Evolutionary conservation across 768 basidiomycete species (phyloP).

Genomic region (Tremella mesenterica): DNA sequence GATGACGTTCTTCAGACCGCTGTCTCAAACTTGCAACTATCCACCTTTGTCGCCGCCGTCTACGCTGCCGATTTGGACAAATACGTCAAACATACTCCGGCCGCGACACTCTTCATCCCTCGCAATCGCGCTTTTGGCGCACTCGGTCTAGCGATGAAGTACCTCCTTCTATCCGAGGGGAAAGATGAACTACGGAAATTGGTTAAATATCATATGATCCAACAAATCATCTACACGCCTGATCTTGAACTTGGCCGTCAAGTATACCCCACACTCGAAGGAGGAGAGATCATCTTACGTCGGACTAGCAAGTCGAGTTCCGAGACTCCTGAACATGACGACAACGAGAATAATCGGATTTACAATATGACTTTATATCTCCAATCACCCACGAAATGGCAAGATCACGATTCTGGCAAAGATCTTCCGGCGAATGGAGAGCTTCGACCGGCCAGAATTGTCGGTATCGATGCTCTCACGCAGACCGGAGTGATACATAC

Average conservation of each 20-base stretch:
- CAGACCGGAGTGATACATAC: conserved; percentile 86
- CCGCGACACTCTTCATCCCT: conserved; percentile 75
- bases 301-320: no score
- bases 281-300: conserved; percentile 67
- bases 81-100: conserved; percentile 56
- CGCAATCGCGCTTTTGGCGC: conserved; percentile 80
- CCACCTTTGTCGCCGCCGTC: conserved; percentile 79
- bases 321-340: no score
- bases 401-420: conserved; percentile 29
- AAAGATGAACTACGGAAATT: conserved; percentile 73
- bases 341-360: no score
- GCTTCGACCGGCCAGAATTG: conserved; percentile 32
- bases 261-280: conserved; percentile 67
- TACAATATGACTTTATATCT: conserved; percentile 50
- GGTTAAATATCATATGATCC: conserved; percentile 76
- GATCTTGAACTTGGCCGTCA: conserved; percentile 35
- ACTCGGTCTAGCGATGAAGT: conserved; percentile 78
- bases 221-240: conserved; percentile 63
- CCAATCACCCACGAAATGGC: conserved; percentile 25
- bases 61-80: conserved; percentile 79
- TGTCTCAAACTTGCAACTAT: conserved; percentile 71
- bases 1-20: conserved; percentile 70
- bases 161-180: conserved; percentile 65
- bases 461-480: conserved; percentile 58
- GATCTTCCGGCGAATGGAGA: conserved; percentile 45